These are phyloP conservation scores for Xylaria sp. DNA, from an alignment of 2,329 filamentous ascomycete species.

Conservation along the genomic window DNA sequence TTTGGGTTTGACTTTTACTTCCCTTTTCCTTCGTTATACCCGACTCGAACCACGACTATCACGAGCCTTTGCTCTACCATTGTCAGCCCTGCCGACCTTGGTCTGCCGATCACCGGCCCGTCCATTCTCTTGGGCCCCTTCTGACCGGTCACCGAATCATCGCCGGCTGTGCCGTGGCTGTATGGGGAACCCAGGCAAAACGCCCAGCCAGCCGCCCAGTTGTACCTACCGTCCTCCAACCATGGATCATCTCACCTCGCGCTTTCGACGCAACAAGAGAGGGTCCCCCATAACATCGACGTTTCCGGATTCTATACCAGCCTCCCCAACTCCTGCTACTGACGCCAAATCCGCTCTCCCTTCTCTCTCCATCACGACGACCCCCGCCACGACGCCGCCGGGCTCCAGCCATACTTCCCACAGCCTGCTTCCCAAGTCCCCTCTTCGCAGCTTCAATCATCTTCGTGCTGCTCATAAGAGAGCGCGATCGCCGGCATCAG, in stretches of 20 bases:
- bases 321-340: conserved; percentile 32
- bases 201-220: background rate
- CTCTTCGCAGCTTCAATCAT: conserved; percentile 57
- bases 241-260: conserved; percentile 46
- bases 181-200: background rate
- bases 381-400: conserved; percentile 39
- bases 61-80: background rate
- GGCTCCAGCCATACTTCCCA: conserved; percentile 39
- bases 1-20: background rate
- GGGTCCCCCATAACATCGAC: conserved; percentile 31
- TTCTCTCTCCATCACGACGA: conserved; percentile 42
- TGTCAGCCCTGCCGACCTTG: background rate
- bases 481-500: conserved; percentile 54
- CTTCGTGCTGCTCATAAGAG: conserved; percentile 59
- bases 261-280: conserved; percentile 44
- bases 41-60: background rate
- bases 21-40: background rate
- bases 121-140: background rate
- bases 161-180: conserved; percentile 2
- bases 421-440: conserved; percentile 42
- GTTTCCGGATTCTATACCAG: conserved; percentile 6
- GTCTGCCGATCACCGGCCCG: conserved; percentile 11
- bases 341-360: conserved; percentile 37
- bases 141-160: conserved; percentile 4
- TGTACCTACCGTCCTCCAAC: conserved; percentile 3